These are phyloP conservation scores for Serendipita indica DNA, from an alignment of 768 basidiomycete genomes.

Conservation along the genomic window DNA sequence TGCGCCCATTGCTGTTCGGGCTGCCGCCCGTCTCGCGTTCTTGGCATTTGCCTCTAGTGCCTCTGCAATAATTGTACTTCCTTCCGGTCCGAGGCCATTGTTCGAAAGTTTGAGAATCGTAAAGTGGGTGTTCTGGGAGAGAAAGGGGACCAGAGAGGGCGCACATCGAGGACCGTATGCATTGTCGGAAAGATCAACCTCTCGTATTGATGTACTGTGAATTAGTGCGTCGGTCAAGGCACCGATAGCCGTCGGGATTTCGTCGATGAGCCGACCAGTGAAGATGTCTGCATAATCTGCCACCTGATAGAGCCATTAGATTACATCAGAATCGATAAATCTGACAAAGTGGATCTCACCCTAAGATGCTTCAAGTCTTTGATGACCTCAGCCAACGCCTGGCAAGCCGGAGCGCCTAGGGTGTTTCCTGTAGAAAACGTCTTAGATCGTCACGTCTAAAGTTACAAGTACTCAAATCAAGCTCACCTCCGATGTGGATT, in stretches of 20 bases:
- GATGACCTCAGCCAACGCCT: slow-evolving; percentile 69
- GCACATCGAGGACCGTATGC: slow-evolving; percentile 93
- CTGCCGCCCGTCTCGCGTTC: slow-evolving; percentile 14
- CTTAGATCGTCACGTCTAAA: not conserved
- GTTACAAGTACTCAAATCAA: not conserved
- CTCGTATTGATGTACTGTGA: slow-evolving; percentile 62
- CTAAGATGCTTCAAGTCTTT: slow-evolving; percentile 49
- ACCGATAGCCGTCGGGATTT: slow-evolving; percentile 81
- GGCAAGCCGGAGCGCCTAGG: slow-evolving; percentile 78
- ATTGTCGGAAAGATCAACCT: slow-evolving; percentile 88
- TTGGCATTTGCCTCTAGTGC: slow-evolving; percentile 63
- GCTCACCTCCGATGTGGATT: slow-evolving; percentile 70
- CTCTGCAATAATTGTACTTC: slow-evolving; percentile 70
- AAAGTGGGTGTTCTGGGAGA: slow-evolving; percentile 67
- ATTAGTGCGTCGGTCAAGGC: slow-evolving; percentile 80
- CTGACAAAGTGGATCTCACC: slow-evolving; percentile 29
- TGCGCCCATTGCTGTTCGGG: not conserved
- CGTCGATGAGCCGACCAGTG: slow-evolving; percentile 86
- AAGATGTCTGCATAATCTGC: slow-evolving; percentile 97
- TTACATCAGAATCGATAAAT: not conserved
- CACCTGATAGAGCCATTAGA: slow-evolving; percentile 36
- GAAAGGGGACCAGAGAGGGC: slow-evolving; percentile 83
- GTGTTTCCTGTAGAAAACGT: slow-evolving; percentile 41
- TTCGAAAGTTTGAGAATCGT: slow-evolving; percentile 84
- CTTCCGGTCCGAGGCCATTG: slow-evolving; percentile 87